These are phyloP conservation scores for Verticillium albo-atrum DNA, from an alignment of 2,329 filamentous ascomycete species.

Conservation along the genomic window DNA sequence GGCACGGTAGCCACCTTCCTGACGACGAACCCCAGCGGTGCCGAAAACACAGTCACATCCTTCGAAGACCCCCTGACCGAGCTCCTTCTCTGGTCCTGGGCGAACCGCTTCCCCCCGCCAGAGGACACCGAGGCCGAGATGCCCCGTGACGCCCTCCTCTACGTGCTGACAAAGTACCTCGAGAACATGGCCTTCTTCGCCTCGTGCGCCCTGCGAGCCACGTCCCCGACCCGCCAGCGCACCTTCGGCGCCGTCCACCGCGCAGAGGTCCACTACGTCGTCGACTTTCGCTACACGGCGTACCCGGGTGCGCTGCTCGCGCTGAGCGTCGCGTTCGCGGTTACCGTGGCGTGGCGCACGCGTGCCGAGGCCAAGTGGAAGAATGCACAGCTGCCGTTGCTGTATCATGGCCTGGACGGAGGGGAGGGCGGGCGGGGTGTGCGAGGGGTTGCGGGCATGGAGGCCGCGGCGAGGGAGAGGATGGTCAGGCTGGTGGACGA, in stretches of 20 bases:
- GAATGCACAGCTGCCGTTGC: conserved; percentile 2
- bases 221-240: too few species aligned
- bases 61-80: background rate
- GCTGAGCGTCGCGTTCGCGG: background rate
- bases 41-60: background rate
- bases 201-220: background rate
- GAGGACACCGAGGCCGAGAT: background rate
- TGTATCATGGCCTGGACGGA: background rate
- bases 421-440: background rate
- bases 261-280: background rate
- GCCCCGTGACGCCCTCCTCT: background rate
- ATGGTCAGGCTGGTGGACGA: background rate
- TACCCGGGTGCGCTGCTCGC: background rate
- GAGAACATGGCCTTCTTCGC: background rate
- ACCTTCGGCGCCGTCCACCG: background rate
- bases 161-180: background rate
- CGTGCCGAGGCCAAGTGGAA: background rate
- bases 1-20: background rate
- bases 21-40: background rate
- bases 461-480: background rate
- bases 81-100: background rate
- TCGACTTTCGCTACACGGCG: background rate
- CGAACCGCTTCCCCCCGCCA: background rate
- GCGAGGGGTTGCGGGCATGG: background rate
- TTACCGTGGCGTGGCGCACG: background rate